These are phyloP conservation scores for Coniophora puteana DNA, from an alignment of 1,284 basidiomycete species.

Conservation along the genomic window DNA sequence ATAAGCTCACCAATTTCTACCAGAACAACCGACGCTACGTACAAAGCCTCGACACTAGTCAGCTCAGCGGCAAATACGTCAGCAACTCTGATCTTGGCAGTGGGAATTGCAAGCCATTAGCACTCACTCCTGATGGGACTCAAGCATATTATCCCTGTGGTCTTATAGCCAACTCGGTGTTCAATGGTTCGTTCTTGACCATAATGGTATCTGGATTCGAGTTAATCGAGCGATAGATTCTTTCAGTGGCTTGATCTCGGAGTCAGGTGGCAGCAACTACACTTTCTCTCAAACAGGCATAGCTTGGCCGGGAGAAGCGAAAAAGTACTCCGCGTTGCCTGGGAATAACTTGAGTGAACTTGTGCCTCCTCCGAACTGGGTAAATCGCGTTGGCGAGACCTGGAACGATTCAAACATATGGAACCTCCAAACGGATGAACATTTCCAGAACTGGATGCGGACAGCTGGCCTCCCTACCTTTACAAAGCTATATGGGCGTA, in stretches of 20 bases:
- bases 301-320: slow-evolving; percentile 91
- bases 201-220: slow-evolving; percentile 2
- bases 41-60: slow-evolving; percentile 83
- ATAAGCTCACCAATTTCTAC: slow-evolving; percentile 95
- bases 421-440: slow-evolving; percentile 78
- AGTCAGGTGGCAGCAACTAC: slow-evolving; percentile 58
- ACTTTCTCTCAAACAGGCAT: slow-evolving; percentile 80
- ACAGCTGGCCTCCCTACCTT: slow-evolving; percentile 97
- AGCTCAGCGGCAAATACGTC: slow-evolving; percentile 78
- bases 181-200: slow-evolving; percentile 75
- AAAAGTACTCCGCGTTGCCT: slow-evolving; percentile 77
- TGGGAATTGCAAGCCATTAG: slow-evolving; percentile 91
- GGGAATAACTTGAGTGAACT: slow-evolving; percentile 58
- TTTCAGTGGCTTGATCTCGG: slow-evolving; percentile 63
- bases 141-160: slow-evolving; percentile 91
- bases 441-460: slow-evolving; percentile 99
- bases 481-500: slow-evolving; percentile 91
- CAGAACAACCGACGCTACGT: slow-evolving; percentile 99
- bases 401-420: slow-evolving; percentile 75
- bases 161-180: slow-evolving; percentile 96
- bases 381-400: slow-evolving; percentile 61
- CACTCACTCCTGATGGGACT: slow-evolving; percentile 37
- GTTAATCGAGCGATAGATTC: slow-evolving; percentile 58
- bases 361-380: slow-evolving; percentile 94
- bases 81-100: slow-evolving; percentile 51